Base-by-base conservation (phyloP, 371 early-diverging fungal genomes). In the Mucor velutinosus region DNA sequence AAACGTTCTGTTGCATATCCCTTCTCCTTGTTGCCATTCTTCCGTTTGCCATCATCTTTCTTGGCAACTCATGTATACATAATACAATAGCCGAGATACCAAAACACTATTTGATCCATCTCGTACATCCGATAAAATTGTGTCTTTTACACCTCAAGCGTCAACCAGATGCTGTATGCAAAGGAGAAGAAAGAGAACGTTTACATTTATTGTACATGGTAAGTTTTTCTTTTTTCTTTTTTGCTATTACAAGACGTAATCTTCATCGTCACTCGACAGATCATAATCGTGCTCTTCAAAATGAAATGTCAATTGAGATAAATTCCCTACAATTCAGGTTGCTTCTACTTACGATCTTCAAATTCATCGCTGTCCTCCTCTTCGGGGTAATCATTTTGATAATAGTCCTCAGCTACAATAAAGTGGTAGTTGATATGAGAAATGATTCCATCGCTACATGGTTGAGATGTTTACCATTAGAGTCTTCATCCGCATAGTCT, bases 301-400 rank as follows among this genome's bases (percentile, higher is more conserved):
- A 11, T 41, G 6, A 21, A 11, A 32, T 0, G 27, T 21, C 21
- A 29, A 14, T 15, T 45, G 21, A 58, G 41, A 33, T 10, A 21
- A 62, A 30, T 25, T 37, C 8, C 10, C 10, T 25, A 53, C n/a
- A 35, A 35, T 12, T 4, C 33, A 8, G 23, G 35, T 11, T 55
- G 30, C 7, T 23, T 19, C 8, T 35, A 45, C 79, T 77, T 76
- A 79, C 81, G 76, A 21, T 78, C 77, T 59, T 83, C 81, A 65
- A 72, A 77, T 25, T 78, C 82, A n/a, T 80, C 80, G 55, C 78
- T 79, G 30, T 74, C 75, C 49, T 85, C 88, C 35, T 86, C 86
- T 12, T 62, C 87, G 4, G 87, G 87, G 60, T 86, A 89, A 61
- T 87, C 89, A 63, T 87, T 87, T 69, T 85, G 85, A 66, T 86